Conservation (phyloP, 257 asterid species). For the Hygrophila difformis region DNA sequence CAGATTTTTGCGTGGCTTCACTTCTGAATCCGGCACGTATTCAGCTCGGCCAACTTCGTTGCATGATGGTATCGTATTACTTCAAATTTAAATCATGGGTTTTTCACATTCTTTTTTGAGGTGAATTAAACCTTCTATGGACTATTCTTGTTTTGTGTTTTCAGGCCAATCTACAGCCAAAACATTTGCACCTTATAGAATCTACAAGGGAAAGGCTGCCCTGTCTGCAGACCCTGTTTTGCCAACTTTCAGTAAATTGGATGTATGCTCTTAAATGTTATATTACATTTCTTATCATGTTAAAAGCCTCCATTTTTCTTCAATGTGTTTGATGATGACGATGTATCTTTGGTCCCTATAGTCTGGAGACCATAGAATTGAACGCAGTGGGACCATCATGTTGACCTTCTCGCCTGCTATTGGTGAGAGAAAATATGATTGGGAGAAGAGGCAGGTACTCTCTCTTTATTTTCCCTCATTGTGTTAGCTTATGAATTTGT, state of each 20-base stretch:
- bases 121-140: constrained; percentile 11
- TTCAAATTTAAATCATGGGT: not conserved
- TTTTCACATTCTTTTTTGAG: not conserved
- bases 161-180: constrained; percentile 25
- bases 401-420: constrained; percentile 73
- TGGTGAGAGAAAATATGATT: constrained; percentile 87
- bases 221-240: constrained; percentile 61
- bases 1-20: constrained; percentile 21
- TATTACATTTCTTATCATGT: not conserved
- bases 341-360: constrained; percentile 15
- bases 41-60: constrained; percentile 22
- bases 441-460: constrained; percentile 81
- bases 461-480: not conserved
- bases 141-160: constrained; percentile 6
- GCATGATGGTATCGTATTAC: constrained; percentile 29
- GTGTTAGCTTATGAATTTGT: not conserved
- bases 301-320: not conserved
- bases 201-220: constrained; percentile 90
- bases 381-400: constrained; percentile 66
- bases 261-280: constrained; percentile 29
- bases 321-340: too few species aligned
- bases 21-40: constrained; percentile 27
- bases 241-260: constrained; percentile 56
- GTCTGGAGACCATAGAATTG: constrained; percentile 64
- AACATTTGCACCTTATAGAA: constrained; percentile 60